Conservation (phyloP, 441 rosid genomes). For the Flueggea neowawraea region DNA sequence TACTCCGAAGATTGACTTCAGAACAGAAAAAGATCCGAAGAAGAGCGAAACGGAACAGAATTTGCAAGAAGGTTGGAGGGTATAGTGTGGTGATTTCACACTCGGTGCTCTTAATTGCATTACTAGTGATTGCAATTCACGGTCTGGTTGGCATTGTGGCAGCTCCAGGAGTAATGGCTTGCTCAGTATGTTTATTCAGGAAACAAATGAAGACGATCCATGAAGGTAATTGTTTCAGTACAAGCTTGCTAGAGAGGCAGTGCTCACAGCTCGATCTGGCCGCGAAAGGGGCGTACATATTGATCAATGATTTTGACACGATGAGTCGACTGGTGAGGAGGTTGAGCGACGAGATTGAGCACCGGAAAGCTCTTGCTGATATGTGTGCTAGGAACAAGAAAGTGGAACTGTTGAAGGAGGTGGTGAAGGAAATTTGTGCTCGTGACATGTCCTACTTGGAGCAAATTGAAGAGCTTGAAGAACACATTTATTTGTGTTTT, state of each 20-base stretch:
- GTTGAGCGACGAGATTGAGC: constrained; percentile 62
- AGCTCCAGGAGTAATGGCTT: constrained; percentile 51
- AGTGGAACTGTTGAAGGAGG: constrained; percentile 48
- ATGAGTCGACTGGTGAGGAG: constrained; percentile 51
- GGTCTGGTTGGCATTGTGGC: constrained; percentile 54
- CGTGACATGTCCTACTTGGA: constrained; percentile 49
- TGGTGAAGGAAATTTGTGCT: constrained; percentile 39
- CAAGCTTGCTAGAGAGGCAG: constrained; percentile 30
- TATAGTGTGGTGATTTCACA: constrained; percentile 45
- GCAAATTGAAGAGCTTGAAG: constrained; percentile 72
- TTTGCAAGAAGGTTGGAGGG: constrained; percentile 45
- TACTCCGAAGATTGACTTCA: constrained; percentile 44
- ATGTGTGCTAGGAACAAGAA: constrained; percentile 51
- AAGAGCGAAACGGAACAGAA: constrained; percentile 35
- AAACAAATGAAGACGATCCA: constrained; percentile 23
- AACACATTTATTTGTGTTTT: constrained; percentile 58
- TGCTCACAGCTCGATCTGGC: constrained; percentile 64
- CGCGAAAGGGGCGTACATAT: constrained; percentile 62
- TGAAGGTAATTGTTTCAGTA: constrained; percentile 7
- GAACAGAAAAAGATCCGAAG: constrained; percentile 39
- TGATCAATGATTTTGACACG: constrained; percentile 66
- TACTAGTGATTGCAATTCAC: constrained; percentile 54
- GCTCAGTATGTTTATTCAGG: constrained; percentile 23
- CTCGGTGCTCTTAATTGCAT: constrained; percentile 35
- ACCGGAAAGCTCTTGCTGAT: constrained; percentile 40